A percentile compares a stretch with the other conserved stretches of the same genome.
phyloP scores from a whole-genome alignment of 495 filamentous ascomycete genomes.

The Lichenothelia convexa region DNA sequence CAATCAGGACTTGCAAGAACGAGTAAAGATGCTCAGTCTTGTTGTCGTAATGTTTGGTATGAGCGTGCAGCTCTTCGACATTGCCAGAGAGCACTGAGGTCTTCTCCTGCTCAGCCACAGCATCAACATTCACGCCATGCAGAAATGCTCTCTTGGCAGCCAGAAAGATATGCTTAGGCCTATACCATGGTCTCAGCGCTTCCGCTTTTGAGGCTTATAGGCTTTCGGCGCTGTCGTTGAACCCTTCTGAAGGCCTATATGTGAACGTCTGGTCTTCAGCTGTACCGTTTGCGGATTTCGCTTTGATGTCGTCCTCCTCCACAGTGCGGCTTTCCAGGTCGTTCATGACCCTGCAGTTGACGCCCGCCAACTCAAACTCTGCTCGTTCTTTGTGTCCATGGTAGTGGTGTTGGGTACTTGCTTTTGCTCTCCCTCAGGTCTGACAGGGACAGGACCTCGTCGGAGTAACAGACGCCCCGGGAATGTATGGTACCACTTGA shows the following conservation, averaged over 20 bases:
- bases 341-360: neutral
- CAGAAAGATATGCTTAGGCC: slow-evolving; percentile 4
- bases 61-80: slow-evolving; percentile 29
- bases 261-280: neutral
- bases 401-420: neutral
- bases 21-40: slow-evolving; percentile 60
- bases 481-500: slow-evolving; percentile 2
- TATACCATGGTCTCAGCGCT: neutral
- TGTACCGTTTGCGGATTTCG: no score
- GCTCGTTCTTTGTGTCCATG: neutral
- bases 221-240: neutral
- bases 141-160: slow-evolving; percentile 7
- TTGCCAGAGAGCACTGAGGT: slow-evolving; percentile 9
- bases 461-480: slow-evolving; percentile 9
- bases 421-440: slow-evolving; percentile 18
- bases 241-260: slow-evolving; percentile 4
- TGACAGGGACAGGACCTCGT: slow-evolving; percentile 23
- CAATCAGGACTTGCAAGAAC: slow-evolving; percentile 57
- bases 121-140: slow-evolving; percentile 14
- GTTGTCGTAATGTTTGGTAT: slow-evolving; percentile 50
- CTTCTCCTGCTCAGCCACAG: slow-evolving; percentile 9
- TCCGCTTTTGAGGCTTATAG: no score
- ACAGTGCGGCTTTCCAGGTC: no score
- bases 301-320: no score
- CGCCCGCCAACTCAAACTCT: neutral